Conservation (phyloP, 2,329 filamentous ascomycete species). For the Neofusicoccum sp. region DNA sequence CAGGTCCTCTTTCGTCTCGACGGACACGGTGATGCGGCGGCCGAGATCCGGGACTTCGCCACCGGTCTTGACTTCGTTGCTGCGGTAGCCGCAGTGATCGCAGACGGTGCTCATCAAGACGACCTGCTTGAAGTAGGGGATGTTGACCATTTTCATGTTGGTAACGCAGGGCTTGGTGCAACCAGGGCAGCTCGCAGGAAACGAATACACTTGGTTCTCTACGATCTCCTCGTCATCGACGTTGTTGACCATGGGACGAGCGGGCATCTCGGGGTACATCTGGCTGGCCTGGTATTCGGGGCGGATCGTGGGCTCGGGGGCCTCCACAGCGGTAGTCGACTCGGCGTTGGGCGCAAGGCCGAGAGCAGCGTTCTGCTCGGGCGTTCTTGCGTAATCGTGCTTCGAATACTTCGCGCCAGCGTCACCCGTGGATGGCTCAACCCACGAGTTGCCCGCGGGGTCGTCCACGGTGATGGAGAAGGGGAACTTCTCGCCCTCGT, state of each 20-base stretch:
- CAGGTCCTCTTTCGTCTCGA: constrained; percentile 72
- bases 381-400: constrained; percentile 77
- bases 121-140: constrained; percentile 97
- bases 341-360: constrained; percentile 64
- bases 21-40: constrained; percentile 76
- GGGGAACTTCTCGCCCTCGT: constrained; percentile 76
- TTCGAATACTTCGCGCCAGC: constrained; percentile 89
- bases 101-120: constrained; percentile 94
- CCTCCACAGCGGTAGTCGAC: constrained; percentile 41
- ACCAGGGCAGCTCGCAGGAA: constrained; percentile 88
- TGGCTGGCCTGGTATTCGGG: constrained; percentile 55
- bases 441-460: constrained; percentile 93
- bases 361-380: constrained; percentile 83
- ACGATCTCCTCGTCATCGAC: constrained; percentile 75
- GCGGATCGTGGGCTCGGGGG: constrained; percentile 59
- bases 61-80: constrained; percentile 97
- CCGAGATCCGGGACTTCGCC: constrained; percentile 87
- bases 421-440: constrained; percentile 76
- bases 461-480: constrained; percentile 90
- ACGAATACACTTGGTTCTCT: constrained; percentile 89
- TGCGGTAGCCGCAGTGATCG: constrained; percentile 88
- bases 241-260: constrained; percentile 43
- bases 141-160: constrained; percentile 98
- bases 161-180: constrained; percentile 85
- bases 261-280: constrained; percentile 48